These are phyloP conservation scores for Arthonia radiata DNA, from an alignment of 495 filamentous ascomycete genomes.

Conservation along the genomic window DNA sequence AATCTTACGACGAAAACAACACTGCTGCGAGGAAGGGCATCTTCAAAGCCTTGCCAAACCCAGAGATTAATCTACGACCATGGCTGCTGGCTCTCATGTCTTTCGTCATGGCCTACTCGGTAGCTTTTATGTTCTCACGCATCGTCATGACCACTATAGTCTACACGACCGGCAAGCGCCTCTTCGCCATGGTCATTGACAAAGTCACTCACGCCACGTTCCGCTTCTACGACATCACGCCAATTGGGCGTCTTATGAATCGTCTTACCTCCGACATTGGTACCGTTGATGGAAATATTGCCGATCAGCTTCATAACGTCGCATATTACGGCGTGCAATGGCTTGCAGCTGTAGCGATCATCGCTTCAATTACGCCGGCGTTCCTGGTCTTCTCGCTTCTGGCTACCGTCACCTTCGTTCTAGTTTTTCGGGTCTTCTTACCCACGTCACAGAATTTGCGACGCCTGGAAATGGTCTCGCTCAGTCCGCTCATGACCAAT, in stretches of 20 bases:
- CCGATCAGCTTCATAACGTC: slow-evolving; percentile 36
- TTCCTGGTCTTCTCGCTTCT: slow-evolving; percentile 46
- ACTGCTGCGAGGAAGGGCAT: slow-evolving; percentile 3
- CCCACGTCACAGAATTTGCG: slow-evolving; percentile 63
- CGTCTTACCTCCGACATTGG: slow-evolving; percentile 66
- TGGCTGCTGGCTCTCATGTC: slow-evolving; percentile 46
- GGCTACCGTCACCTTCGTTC: slow-evolving; percentile 35
- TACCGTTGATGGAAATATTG: slow-evolving; percentile 57
- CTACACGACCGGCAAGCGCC: slow-evolving; percentile 43
- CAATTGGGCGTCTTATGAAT: slow-evolving; percentile 67
- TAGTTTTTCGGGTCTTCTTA: slow-evolving; percentile 47
- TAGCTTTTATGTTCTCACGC: slow-evolving; percentile 27
- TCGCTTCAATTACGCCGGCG: slow-evolving; percentile 44
- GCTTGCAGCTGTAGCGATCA: slow-evolving; percentile 44
- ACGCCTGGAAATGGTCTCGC: slow-evolving; percentile 59
- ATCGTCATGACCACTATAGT: slow-evolving; percentile 40
- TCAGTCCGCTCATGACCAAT: slow-evolving; percentile 63
- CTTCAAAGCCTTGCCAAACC: slow-evolving; percentile 35
- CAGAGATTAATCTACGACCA: slow-evolving; percentile 38
- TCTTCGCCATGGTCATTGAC: slow-evolving; percentile 44
- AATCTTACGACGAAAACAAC: slow-evolving; percentile 27
- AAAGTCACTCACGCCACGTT: slow-evolving; percentile 56
- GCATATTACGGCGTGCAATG: slow-evolving; percentile 40
- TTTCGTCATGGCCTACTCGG: slow-evolving; percentile 31
- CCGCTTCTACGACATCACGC: slow-evolving; percentile 68